These are phyloP conservation scores for Penicillium cosmopolitanum DNA, from an alignment of 495 filamentous ascomycete species.

Conservation along the genomic window DNA sequence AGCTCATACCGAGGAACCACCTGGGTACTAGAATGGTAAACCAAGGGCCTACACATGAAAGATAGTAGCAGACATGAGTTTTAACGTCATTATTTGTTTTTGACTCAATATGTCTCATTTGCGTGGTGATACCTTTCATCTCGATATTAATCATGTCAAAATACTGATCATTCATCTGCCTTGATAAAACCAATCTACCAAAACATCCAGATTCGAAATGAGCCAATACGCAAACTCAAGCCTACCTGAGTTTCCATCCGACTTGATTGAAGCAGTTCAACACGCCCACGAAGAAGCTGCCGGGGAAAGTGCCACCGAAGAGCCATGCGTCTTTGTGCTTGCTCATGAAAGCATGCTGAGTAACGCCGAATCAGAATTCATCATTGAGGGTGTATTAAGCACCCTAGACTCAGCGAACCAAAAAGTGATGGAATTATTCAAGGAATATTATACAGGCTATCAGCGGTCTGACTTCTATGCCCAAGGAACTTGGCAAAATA, in stretches of 20 bases:
- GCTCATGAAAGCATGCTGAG: conserved; percentile 3
- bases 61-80: neutral
- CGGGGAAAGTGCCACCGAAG: neutral
- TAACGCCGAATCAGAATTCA: conserved; percentile 4
- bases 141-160: neutral
- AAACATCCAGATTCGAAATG: neutral
- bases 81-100: neutral
- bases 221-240: neutral
- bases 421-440: conserved; percentile 9
- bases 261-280: conserved; percentile 8
- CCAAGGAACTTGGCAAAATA: neutral
- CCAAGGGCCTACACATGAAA: neutral
- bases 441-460: neutral
- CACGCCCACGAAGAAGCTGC: conserved; percentile 3
- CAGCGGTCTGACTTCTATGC: conserved; percentile 8
- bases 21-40: neutral
- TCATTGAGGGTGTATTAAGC: conserved; percentile 11
- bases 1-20: neutral
- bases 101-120: neutral
- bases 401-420: conserved; percentile 5
- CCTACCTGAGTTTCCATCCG: neutral
- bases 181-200: neutral
- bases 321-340: conserved; percentile 4
- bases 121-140: neutral
- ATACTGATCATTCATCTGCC: neutral